Evolutionary conservation across 805 yeast species (phyloP).

Genomic region (Kodamaea nitidulidarum): DNA sequence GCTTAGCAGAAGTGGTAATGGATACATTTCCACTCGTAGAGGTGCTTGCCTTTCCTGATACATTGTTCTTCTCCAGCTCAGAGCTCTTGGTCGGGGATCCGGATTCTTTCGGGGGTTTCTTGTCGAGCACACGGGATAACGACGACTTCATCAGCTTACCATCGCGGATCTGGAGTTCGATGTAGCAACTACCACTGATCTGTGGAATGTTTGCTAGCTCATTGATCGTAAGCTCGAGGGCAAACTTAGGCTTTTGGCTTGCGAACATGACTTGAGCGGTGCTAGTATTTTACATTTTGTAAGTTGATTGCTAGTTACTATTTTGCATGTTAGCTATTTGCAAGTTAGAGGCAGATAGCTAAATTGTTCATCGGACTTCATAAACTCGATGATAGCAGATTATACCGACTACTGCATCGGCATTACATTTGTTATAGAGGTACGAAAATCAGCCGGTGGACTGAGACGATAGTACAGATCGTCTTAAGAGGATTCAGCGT

Average conservation of each 20-base stretch:
- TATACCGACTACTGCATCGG: too few relatives aligned
- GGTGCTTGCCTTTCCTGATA: not conserved
- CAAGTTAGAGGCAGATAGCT: too few relatives aligned
- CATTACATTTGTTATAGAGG: too few relatives aligned
- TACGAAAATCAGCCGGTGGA: too few relatives aligned
- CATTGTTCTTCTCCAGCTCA: not conserved
- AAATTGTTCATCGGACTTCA: too few relatives aligned
- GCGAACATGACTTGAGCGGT: not conserved
- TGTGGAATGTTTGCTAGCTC: slow-evolving; percentile 86
- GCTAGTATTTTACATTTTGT: too few relatives aligned
- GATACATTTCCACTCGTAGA: slow-evolving; percentile 21
- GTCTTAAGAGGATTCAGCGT: too few relatives aligned
- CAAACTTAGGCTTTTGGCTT: slow-evolving; percentile 49
- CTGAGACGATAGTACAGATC: too few relatives aligned
- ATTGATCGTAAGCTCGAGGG: slow-evolving; percentile 52
- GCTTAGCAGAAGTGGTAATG: slow-evolving; percentile 27
- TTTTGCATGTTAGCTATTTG: too few relatives aligned
- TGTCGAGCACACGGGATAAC: slow-evolving; percentile 9
- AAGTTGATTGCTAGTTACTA: too few relatives aligned
- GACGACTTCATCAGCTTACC: slow-evolving; percentile 23
- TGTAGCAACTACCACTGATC: slow-evolving; percentile 60
- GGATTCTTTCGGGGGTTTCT: slow-evolving; percentile 8
- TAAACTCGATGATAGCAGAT: too few relatives aligned
- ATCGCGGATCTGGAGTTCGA: slow-evolving; percentile 62
- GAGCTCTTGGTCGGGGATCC: not conserved